Evolutionary conservation across 345 rosid species (phyloP), one percentile per base, ranked within the genome.

Genomic region (Abelmoschus esculentus): DNA sequence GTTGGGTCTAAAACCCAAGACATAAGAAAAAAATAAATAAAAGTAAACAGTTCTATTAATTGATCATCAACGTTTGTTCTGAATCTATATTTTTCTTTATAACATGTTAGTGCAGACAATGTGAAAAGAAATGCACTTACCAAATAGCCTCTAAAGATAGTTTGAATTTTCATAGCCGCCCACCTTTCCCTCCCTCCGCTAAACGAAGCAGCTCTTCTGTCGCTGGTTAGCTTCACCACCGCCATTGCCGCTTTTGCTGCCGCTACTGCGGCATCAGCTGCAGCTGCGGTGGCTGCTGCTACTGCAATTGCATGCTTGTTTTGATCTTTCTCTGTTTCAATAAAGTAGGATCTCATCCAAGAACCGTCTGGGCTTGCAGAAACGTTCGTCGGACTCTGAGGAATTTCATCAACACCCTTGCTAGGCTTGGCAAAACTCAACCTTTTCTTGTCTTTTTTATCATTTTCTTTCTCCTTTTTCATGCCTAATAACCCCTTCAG

Each of bases 141-240:
- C 87, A 90, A 81, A 60, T 73, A 80, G 69, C 96, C 93, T 66
- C 93, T 82, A 47, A 88, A 86, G 26, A 77, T 75, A 1, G 82
- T 72, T 77, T 90, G 96, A 68, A 90, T 85, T 74, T 75, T 82
- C 68, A 85, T 66, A 0, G 88, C 85, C 8, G 93, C 92, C 76
- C 71, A 74, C 11, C 70, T 75, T 61, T 85, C 84, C 31, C 70
- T 78, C 22, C 78, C 82, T 29, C 80, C 81, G 7, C 34, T 61
- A 40, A 74, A 53, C 69, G 73, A 13, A 14, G 72, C 32, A 22
- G 75, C 80, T 73, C 83, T 83, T 44, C 83, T 76, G 34, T 75
- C 74, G 60, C 85, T 73, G 12, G 86, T 82, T 42, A 82, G 79
- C 78, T 66, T 81, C 73, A 83, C 85, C 56, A 82, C 79, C 7